Conservation (phyloP, 139 green algal species). For the Chara braunii region DNA sequence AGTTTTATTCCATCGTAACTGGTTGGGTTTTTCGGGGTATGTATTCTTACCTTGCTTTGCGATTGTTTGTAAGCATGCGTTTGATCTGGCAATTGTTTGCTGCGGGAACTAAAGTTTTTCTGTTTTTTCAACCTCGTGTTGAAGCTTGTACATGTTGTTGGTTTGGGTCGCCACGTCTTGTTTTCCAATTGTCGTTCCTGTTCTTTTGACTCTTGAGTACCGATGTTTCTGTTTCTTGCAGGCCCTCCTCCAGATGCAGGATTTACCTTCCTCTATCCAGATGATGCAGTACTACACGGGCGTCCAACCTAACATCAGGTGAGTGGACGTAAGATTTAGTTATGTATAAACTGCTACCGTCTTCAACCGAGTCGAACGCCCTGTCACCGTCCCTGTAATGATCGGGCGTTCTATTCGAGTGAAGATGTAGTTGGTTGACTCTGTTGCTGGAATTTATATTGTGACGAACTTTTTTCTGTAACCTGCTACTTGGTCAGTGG, state of each 20-base stretch:
- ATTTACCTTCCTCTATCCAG: conserved; percentile 15
- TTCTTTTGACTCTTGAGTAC: not conserved
- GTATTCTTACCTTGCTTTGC: no score
- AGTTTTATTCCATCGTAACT: no score
- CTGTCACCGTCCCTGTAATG: no score
- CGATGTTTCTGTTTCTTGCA: not conserved
- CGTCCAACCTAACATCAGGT: conserved; percentile 34
- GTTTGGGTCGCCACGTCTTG: not conserved
- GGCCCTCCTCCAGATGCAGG: conserved; percentile 36
- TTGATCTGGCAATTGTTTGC: not conserved
- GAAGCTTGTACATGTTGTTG: not conserved
- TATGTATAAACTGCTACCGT: no score
- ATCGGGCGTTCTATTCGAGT: no score
- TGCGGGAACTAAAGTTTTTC: not conserved
- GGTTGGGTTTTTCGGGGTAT: no score
- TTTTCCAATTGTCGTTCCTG: not conserved
- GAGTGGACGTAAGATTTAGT: no score
- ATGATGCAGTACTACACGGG: conserved; percentile 35
- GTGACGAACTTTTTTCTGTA: not conserved
- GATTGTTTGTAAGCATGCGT: no score
- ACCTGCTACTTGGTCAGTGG: not conserved
- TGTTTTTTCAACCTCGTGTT: not conserved
- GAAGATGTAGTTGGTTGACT: no score
- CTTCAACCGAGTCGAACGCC: no score
- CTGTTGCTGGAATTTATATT: not conserved